phyloP scores from a whole-genome alignment of 371 early-diverging fungal species.

The Saksenaea vasiformis region DNA sequence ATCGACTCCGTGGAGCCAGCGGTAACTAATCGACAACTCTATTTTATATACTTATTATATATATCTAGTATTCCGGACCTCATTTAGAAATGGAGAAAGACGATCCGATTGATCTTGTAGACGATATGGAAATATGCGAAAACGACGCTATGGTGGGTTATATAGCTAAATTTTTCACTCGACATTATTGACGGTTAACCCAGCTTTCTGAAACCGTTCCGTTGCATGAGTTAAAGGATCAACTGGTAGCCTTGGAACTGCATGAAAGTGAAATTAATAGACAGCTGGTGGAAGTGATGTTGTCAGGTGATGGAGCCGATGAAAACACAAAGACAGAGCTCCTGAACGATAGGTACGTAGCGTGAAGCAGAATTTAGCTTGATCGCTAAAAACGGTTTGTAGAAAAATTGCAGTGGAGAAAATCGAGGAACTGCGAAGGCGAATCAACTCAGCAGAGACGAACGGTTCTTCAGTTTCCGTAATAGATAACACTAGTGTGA shows the following conservation, averaged over 20 bases:
- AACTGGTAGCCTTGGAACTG: not conserved
- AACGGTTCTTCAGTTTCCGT: not conserved
- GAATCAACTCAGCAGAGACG: not conserved
- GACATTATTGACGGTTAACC: not conserved
- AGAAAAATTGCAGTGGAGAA: not conserved
- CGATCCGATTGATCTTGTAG: not conserved
- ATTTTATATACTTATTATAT: not conserved
- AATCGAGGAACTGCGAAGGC: not conserved
- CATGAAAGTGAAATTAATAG: slow-evolving; percentile 8
- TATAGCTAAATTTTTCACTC: not conserved
- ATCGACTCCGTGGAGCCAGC: not conserved
- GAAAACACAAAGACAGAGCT: not conserved
- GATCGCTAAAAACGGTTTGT: not conserved
- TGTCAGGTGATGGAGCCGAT: not conserved
- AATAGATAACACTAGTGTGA: not conserved
- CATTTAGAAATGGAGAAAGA: not conserved
- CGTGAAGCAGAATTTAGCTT: not conserved
- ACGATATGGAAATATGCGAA: not conserved
- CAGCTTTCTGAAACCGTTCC: not conserved
- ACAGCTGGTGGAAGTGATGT: slow-evolving; percentile 8
- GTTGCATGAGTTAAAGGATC: not conserved
- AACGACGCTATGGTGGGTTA: not conserved
- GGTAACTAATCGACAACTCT: not conserved
- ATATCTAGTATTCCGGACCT: not conserved
- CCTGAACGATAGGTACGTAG: not conserved